Evolutionary conservation across 176 grass and related monocot genomes (phyloP).

Genomic region (Cenchrus fungigraminus): DNA sequence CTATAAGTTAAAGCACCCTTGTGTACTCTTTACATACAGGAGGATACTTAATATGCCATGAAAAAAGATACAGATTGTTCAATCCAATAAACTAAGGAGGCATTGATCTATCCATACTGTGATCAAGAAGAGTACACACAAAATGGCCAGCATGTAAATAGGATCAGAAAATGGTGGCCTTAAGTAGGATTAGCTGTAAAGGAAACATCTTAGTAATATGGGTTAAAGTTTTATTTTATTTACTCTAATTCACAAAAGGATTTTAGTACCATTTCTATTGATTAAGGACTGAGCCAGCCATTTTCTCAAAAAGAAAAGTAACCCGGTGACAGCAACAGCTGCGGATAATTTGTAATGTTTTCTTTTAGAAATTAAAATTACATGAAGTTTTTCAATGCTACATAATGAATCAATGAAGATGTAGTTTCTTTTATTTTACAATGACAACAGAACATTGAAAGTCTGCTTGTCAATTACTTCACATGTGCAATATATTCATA

Average conservation of each 20-base stretch:
- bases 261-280: background rate
- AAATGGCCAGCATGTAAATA: too few relatives aligned
- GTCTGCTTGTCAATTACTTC: background rate
- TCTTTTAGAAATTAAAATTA: background rate
- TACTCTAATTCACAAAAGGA: background rate
- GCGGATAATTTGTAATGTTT: background rate
- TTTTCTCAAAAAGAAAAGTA: constrained; percentile 1
- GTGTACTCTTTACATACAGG: background rate
- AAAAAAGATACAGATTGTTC: background rate
- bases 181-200: constrained; percentile 2
- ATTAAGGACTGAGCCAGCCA: background rate
- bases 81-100: too few relatives aligned
- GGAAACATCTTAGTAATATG: background rate
- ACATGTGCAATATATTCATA: background rate
- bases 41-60: background rate
- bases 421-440: background rate
- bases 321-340: background rate
- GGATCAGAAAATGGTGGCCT: background rate
- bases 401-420: constrained; percentile 10
- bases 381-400: background rate
- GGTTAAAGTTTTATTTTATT: background rate
- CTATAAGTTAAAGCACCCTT: background rate
- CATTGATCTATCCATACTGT: background rate
- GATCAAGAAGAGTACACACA: background rate
- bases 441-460: constrained; percentile 9